Percentiles rank a stretch among this genome's conserved stretches.
Evolutionary conservation across 805 yeast species (phyloP).

Genomic region (Yarrowia sp.): DNA sequence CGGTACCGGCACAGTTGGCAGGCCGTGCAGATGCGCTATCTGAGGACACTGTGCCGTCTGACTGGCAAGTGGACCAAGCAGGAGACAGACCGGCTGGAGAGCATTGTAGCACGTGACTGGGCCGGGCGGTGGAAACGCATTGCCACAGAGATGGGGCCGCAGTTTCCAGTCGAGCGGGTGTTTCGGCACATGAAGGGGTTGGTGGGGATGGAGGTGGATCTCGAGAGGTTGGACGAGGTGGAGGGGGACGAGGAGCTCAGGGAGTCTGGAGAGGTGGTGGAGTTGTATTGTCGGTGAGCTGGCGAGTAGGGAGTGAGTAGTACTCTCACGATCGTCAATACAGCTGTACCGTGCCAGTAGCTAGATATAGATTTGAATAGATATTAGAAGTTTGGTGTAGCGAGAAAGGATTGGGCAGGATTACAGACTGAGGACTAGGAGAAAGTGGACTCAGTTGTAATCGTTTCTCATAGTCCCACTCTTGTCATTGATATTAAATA

Average conservation of each 20-base stretch:
- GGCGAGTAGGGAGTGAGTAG: too few species aligned
- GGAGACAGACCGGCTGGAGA: slow-evolving; percentile 39
- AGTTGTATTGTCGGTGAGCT: not conserved
- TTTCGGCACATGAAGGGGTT: not conserved
- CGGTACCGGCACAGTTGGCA: slow-evolving; percentile 42
- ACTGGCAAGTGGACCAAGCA: slow-evolving; percentile 39
- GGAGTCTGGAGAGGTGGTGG: not conserved
- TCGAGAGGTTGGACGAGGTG: not conserved
- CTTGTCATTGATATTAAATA: too few species aligned
- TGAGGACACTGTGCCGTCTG: slow-evolving; percentile 42
- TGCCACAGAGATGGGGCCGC: slow-evolving; percentile 31
- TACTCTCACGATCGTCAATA: too few species aligned
- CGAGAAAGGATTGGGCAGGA: too few species aligned
- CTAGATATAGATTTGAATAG: too few species aligned
- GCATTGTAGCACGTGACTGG: slow-evolving; percentile 42
- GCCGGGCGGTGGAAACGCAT: slow-evolving; percentile 43
- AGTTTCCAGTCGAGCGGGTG: slow-evolving; percentile 28
- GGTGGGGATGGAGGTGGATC: not conserved
- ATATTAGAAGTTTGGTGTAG: too few species aligned
- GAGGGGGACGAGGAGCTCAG: not conserved
- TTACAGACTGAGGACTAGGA: too few species aligned
- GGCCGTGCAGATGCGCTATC: slow-evolving; percentile 48
- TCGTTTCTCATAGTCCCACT: too few species aligned
- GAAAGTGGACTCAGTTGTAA: too few species aligned
- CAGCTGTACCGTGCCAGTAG: too few species aligned